phyloP scores from a whole-genome alignment of 441 rosid species.

The Bocquillonia castaneifolia region DNA sequence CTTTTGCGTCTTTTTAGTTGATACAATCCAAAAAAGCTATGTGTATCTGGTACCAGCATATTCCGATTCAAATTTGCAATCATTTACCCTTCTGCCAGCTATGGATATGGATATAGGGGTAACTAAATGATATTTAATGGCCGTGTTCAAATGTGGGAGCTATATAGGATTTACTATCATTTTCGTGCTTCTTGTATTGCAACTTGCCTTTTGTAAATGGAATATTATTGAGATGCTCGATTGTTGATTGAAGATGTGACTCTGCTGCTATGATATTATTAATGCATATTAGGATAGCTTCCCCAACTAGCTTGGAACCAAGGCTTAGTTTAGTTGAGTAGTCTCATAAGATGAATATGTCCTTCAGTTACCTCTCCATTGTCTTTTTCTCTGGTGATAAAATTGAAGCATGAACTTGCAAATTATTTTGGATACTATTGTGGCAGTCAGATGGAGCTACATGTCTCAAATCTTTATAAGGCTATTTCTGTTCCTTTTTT shows the following conservation, averaged over 20 bases:
- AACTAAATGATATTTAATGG: neutral
- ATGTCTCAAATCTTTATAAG: neutral
- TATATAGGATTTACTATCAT: neutral
- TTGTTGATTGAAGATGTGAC: neutral
- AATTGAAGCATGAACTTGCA: conserved; percentile 3
- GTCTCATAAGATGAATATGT: neutral
- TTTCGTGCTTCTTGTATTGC: conserved; percentile 4
- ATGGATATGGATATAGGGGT: neutral
- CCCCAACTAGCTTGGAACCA: neutral
- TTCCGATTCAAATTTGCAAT: neutral
- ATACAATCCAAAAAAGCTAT: neutral
- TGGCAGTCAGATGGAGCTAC: neutral
- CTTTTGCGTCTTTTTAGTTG: neutral
- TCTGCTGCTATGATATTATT: neutral
- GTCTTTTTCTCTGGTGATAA: neutral
- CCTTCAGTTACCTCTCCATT: neutral
- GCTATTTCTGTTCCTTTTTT: neutral
- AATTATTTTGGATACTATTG: neutral
- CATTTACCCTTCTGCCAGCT: neutral
- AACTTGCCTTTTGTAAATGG: neutral
- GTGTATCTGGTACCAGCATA: neutral
- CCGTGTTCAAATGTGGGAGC: neutral
- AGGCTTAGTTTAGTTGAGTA: neutral
- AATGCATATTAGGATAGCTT: neutral
- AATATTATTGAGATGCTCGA: neutral